These are phyloP conservation scores for Hypoxylon rickii DNA, from an alignment of 495 filamentous ascomycete species.

Conservation along the genomic window DNA sequence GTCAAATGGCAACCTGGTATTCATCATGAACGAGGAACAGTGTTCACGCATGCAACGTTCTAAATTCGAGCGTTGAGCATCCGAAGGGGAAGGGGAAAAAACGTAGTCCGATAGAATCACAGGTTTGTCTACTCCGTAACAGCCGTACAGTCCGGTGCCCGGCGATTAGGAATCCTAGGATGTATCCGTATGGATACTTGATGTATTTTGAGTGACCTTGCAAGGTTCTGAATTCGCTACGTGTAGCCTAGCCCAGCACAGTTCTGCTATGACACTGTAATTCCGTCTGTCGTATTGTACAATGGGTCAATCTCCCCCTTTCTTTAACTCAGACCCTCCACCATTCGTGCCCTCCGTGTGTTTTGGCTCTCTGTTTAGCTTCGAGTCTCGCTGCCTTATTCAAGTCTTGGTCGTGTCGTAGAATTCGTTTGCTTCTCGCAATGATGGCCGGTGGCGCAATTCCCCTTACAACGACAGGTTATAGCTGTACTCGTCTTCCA, in stretches of 20 bases:
- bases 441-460: neutral
- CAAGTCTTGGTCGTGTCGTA: neutral
- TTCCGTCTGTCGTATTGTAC: slow-evolving; percentile 23
- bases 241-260: slow-evolving; percentile 15
- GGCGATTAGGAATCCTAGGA: too few relatives aligned
- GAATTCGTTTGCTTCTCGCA: neutral
- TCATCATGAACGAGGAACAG: too few relatives aligned
- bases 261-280: slow-evolving; percentile 3
- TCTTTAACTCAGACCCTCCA: neutral
- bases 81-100: too few relatives aligned
- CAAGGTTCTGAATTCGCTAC: slow-evolving; percentile 11
- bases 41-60: too few relatives aligned
- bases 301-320: slow-evolving; percentile 18
- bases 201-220: neutral
- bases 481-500: slow-evolving; percentile 98
- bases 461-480: slow-evolving; percentile 76
- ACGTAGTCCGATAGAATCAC: too few relatives aligned
- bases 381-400: neutral
- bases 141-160: too few relatives aligned
- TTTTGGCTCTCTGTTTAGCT: neutral
- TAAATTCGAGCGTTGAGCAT: too few relatives aligned
- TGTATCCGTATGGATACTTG: neutral
- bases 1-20: too few relatives aligned
- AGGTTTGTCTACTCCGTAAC: too few relatives aligned
- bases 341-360: too few relatives aligned